These are phyloP conservation scores for Gaertneriomyces semiglobifer DNA, from an alignment of 192 early-diverging fungal species.

Conservation along the genomic window DNA sequence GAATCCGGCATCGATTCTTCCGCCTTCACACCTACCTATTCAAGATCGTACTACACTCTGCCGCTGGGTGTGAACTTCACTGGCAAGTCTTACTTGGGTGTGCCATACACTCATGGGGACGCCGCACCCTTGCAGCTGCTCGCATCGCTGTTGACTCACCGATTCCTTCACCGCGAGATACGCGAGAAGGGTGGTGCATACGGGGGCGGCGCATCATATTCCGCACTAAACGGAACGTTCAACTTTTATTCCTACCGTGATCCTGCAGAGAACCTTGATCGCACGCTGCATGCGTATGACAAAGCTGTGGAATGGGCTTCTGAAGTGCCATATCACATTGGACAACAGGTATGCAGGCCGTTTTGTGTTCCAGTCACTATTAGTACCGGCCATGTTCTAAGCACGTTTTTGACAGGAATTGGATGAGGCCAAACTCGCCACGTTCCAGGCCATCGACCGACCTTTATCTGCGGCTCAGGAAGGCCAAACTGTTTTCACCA, in stretches of 20 bases:
- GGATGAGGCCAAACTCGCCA: constrained; percentile 85
- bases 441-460: constrained; percentile 80
- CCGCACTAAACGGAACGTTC: constrained; percentile 72
- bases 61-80: constrained; percentile 87
- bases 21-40: constrained; percentile 47
- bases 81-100: constrained; percentile 66
- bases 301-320: constrained; percentile 65
- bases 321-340: constrained; percentile 35
- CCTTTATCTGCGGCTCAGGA: constrained; percentile 81
- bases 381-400: constrained; percentile 14
- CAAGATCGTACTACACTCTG: constrained; percentile 73
- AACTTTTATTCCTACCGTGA: constrained; percentile 93
- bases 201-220: constrained; percentile 81
- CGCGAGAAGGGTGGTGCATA: constrained; percentile 97
- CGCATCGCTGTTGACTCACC: constrained; percentile 76
- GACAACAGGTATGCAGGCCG: constrained; percentile 22
- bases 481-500: constrained; percentile 75
- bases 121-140: constrained; percentile 74
- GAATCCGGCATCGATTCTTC: constrained; percentile 4
- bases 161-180: constrained; percentile 93
- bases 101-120: constrained; percentile 83
- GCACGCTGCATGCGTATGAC: constrained; percentile 70
- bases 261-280: constrained; percentile 59
- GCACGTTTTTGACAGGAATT: constrained; percentile 51
- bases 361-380: constrained; percentile 44